These are phyloP conservation scores for Claviceps quebecensis DNA, from an alignment of 2,329 filamentous ascomycete genomes.

Conservation along the genomic window DNA sequence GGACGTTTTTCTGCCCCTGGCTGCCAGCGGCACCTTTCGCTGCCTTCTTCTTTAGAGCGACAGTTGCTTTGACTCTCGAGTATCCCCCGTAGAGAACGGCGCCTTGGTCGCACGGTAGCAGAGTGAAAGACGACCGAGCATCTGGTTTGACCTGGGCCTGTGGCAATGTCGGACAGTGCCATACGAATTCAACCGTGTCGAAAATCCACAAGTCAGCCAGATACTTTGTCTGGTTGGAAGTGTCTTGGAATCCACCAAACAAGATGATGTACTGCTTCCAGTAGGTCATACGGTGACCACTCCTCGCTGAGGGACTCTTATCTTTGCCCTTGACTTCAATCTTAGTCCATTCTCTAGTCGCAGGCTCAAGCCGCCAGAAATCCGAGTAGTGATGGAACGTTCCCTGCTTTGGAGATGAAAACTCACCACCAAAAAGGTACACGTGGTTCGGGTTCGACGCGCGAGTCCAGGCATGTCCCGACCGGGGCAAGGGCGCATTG, in stretches of 20 bases:
- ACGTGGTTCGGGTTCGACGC: slow-evolving; percentile 73
- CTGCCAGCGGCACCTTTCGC: slow-evolving; percentile 41
- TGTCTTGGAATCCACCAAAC: slow-evolving; percentile 96
- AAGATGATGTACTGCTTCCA: slow-evolving; percentile 95
- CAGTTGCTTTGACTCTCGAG: slow-evolving; percentile 69
- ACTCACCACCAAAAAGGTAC: slow-evolving; percentile 92
- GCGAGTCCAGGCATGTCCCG: slow-evolving; percentile 88
- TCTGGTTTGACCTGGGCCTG: slow-evolving; percentile 78
- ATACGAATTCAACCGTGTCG: slow-evolving; percentile 74
- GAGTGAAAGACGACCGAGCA: slow-evolving; percentile 77
- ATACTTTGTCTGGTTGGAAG: slow-evolving; percentile 87
- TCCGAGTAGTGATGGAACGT: slow-evolving; percentile 99
- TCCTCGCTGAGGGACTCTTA: slow-evolving; percentile 68
- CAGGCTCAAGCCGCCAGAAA: slow-evolving; percentile 86
- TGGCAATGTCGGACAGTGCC: slow-evolving; percentile 65
- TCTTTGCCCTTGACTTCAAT: slow-evolving; percentile 68
- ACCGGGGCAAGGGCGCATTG: slow-evolving; percentile 80
- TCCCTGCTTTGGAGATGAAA: slow-evolving; percentile 90
- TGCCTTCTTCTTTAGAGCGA: slow-evolving; percentile 42
- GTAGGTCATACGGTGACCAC: slow-evolving; percentile 90
- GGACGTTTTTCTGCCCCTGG: slow-evolving; percentile 52
- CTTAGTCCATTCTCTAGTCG: slow-evolving; percentile 76
- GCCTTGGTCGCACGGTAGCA: slow-evolving; percentile 80
- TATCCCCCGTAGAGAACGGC: slow-evolving; percentile 90
- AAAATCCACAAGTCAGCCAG: slow-evolving; percentile 90